These are phyloP conservation scores for Colletotrichum cereale DNA, from an alignment of 2,329 filamentous ascomycete species.

Conservation along the genomic window DNA sequence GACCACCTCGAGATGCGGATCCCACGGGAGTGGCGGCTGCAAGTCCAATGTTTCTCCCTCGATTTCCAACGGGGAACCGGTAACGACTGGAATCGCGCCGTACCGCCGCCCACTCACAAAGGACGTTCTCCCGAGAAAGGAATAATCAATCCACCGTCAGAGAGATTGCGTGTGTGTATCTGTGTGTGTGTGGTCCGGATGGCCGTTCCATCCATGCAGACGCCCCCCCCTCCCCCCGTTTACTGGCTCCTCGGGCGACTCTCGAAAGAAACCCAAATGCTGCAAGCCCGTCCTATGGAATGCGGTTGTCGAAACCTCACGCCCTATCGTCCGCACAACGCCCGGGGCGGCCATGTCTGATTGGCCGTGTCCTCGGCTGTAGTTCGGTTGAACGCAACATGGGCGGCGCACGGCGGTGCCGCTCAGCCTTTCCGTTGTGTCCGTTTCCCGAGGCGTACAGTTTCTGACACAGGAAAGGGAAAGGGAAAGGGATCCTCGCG, in stretches of 20 bases:
- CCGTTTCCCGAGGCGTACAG: constrained; percentile 37
- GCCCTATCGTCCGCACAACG: not conserved
- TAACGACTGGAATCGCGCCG: not conserved
- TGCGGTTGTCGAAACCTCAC: not conserved
- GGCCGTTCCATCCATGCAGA: not conserved
- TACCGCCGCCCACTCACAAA: not conserved
- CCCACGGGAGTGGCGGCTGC: not conserved
- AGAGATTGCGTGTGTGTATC: not conserved
- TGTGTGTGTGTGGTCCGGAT: not conserved
- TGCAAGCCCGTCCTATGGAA: not conserved
- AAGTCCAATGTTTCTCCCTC: not conserved
- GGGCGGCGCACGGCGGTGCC: constrained; percentile 2
- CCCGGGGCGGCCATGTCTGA: not conserved
- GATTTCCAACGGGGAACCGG: not conserved
- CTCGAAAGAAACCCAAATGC: not conserved
- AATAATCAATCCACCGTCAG: too few relatives aligned
- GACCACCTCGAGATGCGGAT: not conserved
- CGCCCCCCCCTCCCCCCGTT: not conserved
- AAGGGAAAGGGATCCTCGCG: not conserved
- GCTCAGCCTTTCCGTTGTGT: constrained; percentile 12
- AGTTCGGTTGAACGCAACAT: not conserved
- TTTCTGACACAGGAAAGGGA: constrained; percentile 36
- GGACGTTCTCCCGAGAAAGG: not conserved
- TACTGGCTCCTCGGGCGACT: not conserved
- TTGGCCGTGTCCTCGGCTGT: not conserved